Conservation (phyloP, 192 early-diverging fungal species). For the Rhizoclosmatium sp. region DNA sequence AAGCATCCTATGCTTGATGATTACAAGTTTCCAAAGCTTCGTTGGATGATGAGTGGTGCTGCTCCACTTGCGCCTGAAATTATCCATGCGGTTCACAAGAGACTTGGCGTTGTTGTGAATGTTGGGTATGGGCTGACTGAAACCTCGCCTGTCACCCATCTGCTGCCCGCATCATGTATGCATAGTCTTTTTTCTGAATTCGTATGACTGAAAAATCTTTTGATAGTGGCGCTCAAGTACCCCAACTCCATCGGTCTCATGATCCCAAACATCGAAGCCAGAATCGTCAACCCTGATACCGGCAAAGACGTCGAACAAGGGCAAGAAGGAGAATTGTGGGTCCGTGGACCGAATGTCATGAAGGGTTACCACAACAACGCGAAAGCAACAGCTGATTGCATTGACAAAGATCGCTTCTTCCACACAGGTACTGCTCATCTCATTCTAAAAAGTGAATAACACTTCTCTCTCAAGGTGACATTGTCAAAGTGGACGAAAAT, state of each 20-base stretch:
- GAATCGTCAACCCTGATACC: constrained; percentile 74
- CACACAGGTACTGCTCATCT: constrained; percentile 59
- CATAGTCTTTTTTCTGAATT: not conserved
- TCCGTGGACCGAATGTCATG: constrained; percentile 84
- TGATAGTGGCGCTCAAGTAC: constrained; percentile 39
- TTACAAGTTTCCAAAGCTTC: constrained; percentile 74
- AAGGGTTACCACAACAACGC: constrained; percentile 82
- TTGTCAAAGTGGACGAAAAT: constrained; percentile 69
- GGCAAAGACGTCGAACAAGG: constrained; percentile 49
- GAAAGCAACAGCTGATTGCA: constrained; percentile 73
- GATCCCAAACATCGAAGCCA: constrained; percentile 74
- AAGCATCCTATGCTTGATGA: constrained; percentile 74
- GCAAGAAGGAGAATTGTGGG: constrained; percentile 81
- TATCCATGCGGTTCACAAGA: constrained; percentile 64
- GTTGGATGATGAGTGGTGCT: constrained; percentile 72
- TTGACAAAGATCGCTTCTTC: constrained; percentile 76
- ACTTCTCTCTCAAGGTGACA: constrained; percentile 55
- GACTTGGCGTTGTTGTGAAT: constrained; percentile 31
- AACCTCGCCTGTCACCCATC: constrained; percentile 39
- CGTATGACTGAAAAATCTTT: not conserved
- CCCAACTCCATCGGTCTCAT: constrained; percentile 74
- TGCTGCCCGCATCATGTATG: constrained; percentile 16
- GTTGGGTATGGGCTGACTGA: constrained; percentile 73
- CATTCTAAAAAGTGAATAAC: not conserved
- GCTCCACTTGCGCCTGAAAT: constrained; percentile 80